Base-by-base conservation (phyloP, 805 yeast genomes). In the Yarrowia porcina region DNA sequence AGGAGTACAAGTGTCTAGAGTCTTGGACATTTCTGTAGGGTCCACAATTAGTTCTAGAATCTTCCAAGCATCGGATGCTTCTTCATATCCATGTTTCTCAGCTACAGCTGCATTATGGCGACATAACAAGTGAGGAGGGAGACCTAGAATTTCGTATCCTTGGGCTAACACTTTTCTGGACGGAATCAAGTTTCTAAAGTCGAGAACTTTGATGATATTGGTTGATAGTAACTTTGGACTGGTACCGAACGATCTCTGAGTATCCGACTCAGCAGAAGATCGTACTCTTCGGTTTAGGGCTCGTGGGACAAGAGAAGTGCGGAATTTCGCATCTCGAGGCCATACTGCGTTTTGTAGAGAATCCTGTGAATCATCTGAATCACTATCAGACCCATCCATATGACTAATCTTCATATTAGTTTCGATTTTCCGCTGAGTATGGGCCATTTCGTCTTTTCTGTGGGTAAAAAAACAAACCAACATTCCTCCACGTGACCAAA, bases 401-500 rank as follows among this genome's bases (percentile, higher is more conserved):
- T 44, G 35, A n/a, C 33, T 39, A 15, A 42, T 59, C 23, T 36
- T 45, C 54, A 59, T 45, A 17, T 59, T 45, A 8, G 52, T 44
- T 23, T 59, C 63, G 5, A 59, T 44, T 13, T 59, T 45, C 11
- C 52, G 77, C 74, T 69, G 52, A 35, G 64, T 75, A 76, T 50
- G 75, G 6, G 35, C 49, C 17, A 52, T 17, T 10, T 56, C 61
- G 21, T 56, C 79, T 56, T 82, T 82, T 0, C 87, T 49, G 12
- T 65, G 85, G 10, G 87, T 82, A 74, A 90, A 90, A 69, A 92
- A 92, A 70, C 96, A 89, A 1, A 92, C 87, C 57, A 92, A 76
- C 64, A 83, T 83, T 0, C 97, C 97, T 3, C 83, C 81, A 12
- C 84, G 80, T 0, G 96, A 80, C 97, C 97, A 92, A 1, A 83